Base-by-base conservation (phyloP, 441 rosid species). In the Kokia cookei region DNA sequence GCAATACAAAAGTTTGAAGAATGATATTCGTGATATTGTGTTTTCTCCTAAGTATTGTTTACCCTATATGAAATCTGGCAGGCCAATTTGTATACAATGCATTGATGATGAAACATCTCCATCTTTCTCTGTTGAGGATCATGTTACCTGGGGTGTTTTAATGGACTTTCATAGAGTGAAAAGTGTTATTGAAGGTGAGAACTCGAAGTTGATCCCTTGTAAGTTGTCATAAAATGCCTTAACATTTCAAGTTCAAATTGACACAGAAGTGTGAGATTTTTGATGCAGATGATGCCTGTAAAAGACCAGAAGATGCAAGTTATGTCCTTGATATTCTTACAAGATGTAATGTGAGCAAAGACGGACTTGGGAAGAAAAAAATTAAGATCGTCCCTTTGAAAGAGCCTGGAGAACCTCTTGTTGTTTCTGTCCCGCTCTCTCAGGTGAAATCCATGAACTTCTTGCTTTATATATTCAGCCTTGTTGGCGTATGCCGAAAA, bases 51-150 rank as follows among this genome's bases (percentile, higher is more conserved):
- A 85, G 81, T 79, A 96, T 80, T 89, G 97, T 79, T 85, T 96
- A 84, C 97, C 97, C 53, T 93, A 84, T 83, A 66, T 96, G 84
- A 91, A 91, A 82, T 87, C 95, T 26, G 93, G 97, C 76, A 89
- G 99, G 83, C 86, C 91, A 66, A 84, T 93, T 40, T 87, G 86
- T 73, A 79, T 96, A 9, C 83, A 83, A 19, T 92, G 91, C 83
- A 74, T 84, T 50, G 81, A 73, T 82, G 92, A 89, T 73, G 89
- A 86, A 69, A 83, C 83, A 71, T 75, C 87, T 27, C 82, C 84
- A 29, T 85, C 95, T 73, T 90, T 92, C 86, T 88, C 87, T 63
- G 77, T 86, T 48, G 93, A 89, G 82, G 97, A 92, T 50, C 80
- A 78, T 37, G 86, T 84, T 29, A 81, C 99, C 4, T 96, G 99